phyloP scores from a whole-genome alignment of 805 yeast species.

The Saccharomycopsis amapae region DNA sequence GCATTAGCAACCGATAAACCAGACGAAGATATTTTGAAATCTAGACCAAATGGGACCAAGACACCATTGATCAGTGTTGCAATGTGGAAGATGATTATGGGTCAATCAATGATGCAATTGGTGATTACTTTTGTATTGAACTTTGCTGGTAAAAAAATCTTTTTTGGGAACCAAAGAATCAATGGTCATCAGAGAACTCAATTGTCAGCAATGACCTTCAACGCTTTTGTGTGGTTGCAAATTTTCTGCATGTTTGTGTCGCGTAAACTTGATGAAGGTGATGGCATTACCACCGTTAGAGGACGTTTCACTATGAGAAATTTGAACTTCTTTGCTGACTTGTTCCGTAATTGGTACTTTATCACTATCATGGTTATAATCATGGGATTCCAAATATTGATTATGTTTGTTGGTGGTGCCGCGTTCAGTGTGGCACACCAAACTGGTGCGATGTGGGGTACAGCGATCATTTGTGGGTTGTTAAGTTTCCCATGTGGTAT shows the following conservation, averaged over 20 bases:
- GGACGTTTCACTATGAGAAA: conserved; percentile 57
- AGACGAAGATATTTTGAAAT: conserved; percentile 66
- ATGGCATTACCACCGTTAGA: conserved; percentile 49
- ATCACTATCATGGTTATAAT: conserved; percentile 63
- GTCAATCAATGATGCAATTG: conserved; percentile 77
- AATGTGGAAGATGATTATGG: conserved; percentile 98
- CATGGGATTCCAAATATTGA: conserved; percentile 76
- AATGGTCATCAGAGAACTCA: conserved; percentile 45
- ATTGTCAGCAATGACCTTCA: conserved; percentile 81
- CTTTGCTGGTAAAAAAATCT: conserved; percentile 64
- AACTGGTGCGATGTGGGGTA: conserved; percentile 84
- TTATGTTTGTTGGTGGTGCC: conserved; percentile 96
- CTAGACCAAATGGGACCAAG: conserved; percentile 77
- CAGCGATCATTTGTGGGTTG: conserved; percentile 76
- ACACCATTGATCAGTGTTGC: conserved; percentile 77
- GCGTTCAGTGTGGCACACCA: conserved; percentile 81
- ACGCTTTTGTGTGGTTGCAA: conserved; percentile 96
- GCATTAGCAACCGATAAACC: conserved; percentile 98
- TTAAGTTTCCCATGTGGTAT: conserved; percentile 75
- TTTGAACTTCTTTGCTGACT: conserved; percentile 75
- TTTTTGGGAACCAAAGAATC: conserved; percentile 32
- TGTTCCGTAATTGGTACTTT: conserved; percentile 79
- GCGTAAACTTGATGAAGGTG: conserved; percentile 85
- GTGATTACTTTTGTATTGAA: conserved; percentile 72
- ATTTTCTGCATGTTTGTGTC: conserved; percentile 88